A percentile compares a stretch with the other conserved stretches of the same genome.
phyloP scores from a whole-genome alignment of 768 basidiomycete genomes.

The Gloeophyllum trabeum region DNA sequence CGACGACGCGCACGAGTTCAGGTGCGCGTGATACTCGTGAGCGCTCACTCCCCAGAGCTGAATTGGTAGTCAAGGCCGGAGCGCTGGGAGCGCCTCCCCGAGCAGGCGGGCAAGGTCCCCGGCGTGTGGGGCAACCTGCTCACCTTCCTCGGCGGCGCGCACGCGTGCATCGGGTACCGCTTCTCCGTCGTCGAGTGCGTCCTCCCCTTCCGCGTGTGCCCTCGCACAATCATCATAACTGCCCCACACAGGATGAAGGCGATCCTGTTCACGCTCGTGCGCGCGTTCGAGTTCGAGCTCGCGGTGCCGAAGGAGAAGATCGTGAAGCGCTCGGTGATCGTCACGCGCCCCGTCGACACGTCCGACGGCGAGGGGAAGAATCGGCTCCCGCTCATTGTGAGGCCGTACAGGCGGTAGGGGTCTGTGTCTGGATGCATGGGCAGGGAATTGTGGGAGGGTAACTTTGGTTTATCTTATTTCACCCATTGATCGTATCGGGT shows the following conservation, averaged over 20 bases:
- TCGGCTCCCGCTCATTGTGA: slow-evolving; percentile 29
- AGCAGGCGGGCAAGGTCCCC: slow-evolving; percentile 7
- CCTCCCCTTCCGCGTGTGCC: not conserved
- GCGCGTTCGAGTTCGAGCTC: slow-evolving; percentile 40
- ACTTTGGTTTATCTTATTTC: too few relatives aligned
- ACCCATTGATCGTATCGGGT: too few relatives aligned
- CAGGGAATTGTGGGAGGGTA: too few relatives aligned
- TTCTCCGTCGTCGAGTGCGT: slow-evolving; percentile 9
- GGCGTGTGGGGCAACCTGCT: slow-evolving; percentile 12
- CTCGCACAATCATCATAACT: not conserved
- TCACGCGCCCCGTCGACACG: slow-evolving; percentile 32
- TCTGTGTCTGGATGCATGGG: too few relatives aligned
- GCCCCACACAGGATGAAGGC: slow-evolving; percentile 19
- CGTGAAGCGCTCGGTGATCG: slow-evolving; percentile 15
- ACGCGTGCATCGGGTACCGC: slow-evolving; percentile 14
- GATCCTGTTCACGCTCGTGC: slow-evolving; percentile 36
- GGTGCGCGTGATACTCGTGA: too few relatives aligned
- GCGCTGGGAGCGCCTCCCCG: slow-evolving; percentile 13
- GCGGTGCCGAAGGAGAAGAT: slow-evolving; percentile 37
- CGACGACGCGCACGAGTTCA: slow-evolving; percentile 17
- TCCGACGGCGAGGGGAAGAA: slow-evolving; percentile 25
- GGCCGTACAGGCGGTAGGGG: slow-evolving; percentile 2
- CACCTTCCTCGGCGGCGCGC: slow-evolving; percentile 15
- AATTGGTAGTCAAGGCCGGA: slow-evolving; percentile 14
- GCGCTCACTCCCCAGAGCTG: too few relatives aligned